Evolutionary conservation across 2,329 filamentous ascomycete species (phyloP).

Genomic region (Aspergillus calidoustus): DNA sequence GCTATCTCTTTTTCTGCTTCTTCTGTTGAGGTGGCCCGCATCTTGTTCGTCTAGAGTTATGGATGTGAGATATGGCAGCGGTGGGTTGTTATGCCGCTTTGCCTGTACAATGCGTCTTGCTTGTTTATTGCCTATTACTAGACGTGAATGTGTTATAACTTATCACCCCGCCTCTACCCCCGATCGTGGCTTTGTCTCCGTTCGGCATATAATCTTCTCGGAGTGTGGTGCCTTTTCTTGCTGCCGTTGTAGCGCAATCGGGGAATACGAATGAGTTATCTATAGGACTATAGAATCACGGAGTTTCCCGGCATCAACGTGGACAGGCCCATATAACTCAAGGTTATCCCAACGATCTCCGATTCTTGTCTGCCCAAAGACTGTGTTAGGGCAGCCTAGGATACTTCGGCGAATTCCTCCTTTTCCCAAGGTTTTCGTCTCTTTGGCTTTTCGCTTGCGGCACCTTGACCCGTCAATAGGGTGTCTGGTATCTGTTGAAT

Average conservation of each 20-base stretch:
- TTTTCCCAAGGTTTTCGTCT: conserved; percentile 82
- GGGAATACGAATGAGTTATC: not conserved
- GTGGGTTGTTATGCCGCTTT: conserved; percentile 26
- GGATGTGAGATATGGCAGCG: conserved; percentile 21
- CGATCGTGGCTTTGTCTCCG: not conserved
- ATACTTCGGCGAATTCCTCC: conserved; percentile 38
- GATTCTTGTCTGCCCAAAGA: not conserved
- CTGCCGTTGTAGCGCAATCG: not conserved
- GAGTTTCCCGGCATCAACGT: not conserved
- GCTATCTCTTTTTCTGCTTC: conserved; percentile 12
- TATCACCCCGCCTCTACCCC: not conserved
- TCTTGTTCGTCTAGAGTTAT: conserved; percentile 21
- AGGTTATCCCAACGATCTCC: not conserved
- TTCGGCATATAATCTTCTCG: not conserved
- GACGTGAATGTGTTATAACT: conserved; percentile 16
- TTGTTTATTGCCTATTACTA: conserved; percentile 6
- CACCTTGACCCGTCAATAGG: conserved; percentile 71
- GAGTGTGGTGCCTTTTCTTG: not conserved
- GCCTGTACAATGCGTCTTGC: conserved; percentile 8
- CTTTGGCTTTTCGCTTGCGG: conserved; percentile 55
- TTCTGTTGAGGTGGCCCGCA: conserved; percentile 27
- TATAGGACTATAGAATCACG: not conserved
- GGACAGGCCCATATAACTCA: not conserved
- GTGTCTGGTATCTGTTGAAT: conserved; percentile 86
- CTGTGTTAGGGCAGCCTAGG: not conserved